Conservation (phyloP, 2,329 filamentous ascomycete genomes). For the Penicillium sp. region DNA sequence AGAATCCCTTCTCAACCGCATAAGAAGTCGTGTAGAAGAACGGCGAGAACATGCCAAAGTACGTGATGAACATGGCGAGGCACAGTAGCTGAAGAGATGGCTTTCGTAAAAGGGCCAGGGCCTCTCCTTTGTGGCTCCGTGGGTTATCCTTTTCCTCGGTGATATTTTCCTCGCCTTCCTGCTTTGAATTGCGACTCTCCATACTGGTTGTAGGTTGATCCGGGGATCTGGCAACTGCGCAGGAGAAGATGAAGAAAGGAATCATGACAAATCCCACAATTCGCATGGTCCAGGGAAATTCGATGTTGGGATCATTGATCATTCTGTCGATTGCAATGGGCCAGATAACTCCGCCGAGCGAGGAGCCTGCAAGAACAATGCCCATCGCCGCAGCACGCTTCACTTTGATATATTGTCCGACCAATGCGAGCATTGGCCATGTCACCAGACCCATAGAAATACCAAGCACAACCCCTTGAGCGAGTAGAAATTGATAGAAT, state of each 20-base stretch:
- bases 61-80: constrained; percentile 36
- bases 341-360: constrained; percentile 38
- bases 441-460: constrained; percentile 30
- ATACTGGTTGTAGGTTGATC: neutral
- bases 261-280: constrained; percentile 44
- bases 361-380: constrained; percentile 34
- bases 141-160: neutral
- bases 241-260: constrained; percentile 34
- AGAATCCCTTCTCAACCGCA: constrained; percentile 27
- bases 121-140: constrained; percentile 5
- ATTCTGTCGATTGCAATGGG: constrained; percentile 34
- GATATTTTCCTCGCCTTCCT: neutral
- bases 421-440: constrained; percentile 31
- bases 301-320: constrained; percentile 24
- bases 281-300: constrained; percentile 40
- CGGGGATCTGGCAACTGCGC: constrained; percentile 18
- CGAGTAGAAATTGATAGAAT: constrained; percentile 42
- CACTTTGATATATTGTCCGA: constrained; percentile 31
- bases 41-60: constrained; percentile 41
- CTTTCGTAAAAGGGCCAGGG: constrained; percentile 15
- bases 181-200: neutral
- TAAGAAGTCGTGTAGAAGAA: constrained; percentile 40
- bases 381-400: constrained; percentile 33
- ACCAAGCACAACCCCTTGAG: constrained; percentile 37
- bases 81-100: constrained; percentile 27